Conservation (phyloP, 495 filamentous ascomycete genomes). For the Trichoderma gamsii region DNA sequence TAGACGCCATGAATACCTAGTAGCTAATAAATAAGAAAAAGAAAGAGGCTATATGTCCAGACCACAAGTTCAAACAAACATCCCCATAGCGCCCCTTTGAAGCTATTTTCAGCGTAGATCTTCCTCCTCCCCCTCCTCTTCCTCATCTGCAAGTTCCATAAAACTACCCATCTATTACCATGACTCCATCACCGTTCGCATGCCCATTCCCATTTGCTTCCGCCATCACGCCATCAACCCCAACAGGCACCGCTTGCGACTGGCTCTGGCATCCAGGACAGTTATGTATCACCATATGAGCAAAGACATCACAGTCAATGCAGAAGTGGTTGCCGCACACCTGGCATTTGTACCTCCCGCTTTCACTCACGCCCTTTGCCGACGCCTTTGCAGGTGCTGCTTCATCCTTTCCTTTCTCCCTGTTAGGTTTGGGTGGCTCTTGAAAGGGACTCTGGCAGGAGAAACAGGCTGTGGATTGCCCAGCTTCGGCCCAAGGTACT, state of each 20-base stretch:
- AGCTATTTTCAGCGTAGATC: neutral
- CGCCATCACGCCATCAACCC: slow-evolving; percentile 1
- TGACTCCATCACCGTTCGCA: slow-evolving; percentile 23
- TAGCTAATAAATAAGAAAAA: neutral
- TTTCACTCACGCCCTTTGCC: slow-evolving; percentile 72
- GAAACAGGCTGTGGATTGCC: slow-evolving; percentile 43
- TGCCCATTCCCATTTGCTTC: slow-evolving; percentile 22
- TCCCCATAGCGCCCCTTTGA: neutral
- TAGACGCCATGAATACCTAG: neutral
- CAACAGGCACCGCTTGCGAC: slow-evolving; percentile 21
- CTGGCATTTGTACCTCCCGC: slow-evolving; percentile 79
- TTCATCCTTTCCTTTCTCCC: slow-evolving; percentile 21
- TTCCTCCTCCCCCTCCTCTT: too few relatives aligned
- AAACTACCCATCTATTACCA: slow-evolving; percentile 32
- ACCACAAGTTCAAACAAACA: neutral
- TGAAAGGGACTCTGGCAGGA: slow-evolving; percentile 51
- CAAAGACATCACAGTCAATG: slow-evolving; percentile 94
- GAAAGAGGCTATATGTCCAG: neutral
- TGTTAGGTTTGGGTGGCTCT: slow-evolving; percentile 21
- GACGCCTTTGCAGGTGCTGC: slow-evolving; percentile 33
- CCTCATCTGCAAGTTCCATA: too few relatives aligned
- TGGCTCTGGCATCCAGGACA: slow-evolving; percentile 88
- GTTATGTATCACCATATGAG: slow-evolving; percentile 89
- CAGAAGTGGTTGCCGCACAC: slow-evolving; percentile 86
- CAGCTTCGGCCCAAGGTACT: slow-evolving; percentile 73